These are phyloP conservation scores for Eruca vesicaria DNA, from an alignment of 441 rosid genomes.

Conservation along the genomic window DNA sequence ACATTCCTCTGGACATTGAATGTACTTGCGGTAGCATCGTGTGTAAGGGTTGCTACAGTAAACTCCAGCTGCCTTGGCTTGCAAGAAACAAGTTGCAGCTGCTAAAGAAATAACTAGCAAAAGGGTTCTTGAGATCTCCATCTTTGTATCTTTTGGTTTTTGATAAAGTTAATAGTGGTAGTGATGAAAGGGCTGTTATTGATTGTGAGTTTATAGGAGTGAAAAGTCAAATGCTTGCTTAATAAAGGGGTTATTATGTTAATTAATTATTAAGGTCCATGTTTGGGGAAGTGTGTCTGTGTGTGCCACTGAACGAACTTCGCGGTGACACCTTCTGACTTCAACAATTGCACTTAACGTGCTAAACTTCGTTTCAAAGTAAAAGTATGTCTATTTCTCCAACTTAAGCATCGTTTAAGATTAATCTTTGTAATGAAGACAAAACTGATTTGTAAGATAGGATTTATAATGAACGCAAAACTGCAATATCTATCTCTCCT, in stretches of 20 bases:
- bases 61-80: conserved; percentile 36
- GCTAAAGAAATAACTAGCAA: conserved; percentile 21
- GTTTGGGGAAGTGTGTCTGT: conserved; percentile 1
- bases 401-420: conserved; percentile 29
- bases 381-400: conserved; percentile 27
- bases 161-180: conserved; percentile 6
- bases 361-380: conserved; percentile 24
- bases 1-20: conserved; percentile 56
- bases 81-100: conserved; percentile 35
- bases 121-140: conserved; percentile 30
- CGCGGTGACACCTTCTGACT: conserved; percentile 26
- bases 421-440: conserved; percentile 1
- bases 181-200: background rate
- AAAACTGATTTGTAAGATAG: background rate
- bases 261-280: background rate
- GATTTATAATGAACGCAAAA: background rate
- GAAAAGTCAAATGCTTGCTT: conserved; percentile 30
- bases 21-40: conserved; percentile 40
- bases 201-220: conserved; percentile 18
- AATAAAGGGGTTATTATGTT: background rate
- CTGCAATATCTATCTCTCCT: background rate
- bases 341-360: conserved; percentile 13
- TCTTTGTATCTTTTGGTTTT: background rate
- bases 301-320: conserved; percentile 29
- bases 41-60: conserved; percentile 36